Evolutionary conservation across 2,329 filamentous ascomycete species (phyloP).

Genomic region (Purpureocillium lavendulum): DNA sequence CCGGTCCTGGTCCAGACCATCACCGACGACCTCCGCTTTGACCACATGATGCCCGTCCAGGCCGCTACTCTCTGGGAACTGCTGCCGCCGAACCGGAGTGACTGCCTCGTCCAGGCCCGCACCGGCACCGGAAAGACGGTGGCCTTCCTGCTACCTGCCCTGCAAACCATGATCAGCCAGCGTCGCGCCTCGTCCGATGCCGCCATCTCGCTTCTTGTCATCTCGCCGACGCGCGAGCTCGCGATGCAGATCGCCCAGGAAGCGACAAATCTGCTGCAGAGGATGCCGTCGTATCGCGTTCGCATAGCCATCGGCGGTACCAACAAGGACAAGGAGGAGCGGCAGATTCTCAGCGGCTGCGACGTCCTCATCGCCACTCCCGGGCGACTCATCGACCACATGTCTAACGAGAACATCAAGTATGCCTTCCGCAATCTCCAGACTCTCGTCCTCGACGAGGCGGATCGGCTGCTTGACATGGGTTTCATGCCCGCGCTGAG

Average conservation of each 20-base stretch:
- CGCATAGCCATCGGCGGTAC: conserved; percentile 72
- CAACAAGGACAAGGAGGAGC: conserved; percentile 67
- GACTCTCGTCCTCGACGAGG: conserved; percentile 77
- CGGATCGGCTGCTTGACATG: conserved; percentile 72
- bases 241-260: conserved; percentile 65
- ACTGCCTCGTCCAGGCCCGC: conserved; percentile 70
- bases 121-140: conserved; percentile 84
- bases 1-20: conserved; percentile 38
- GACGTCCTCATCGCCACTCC: conserved; percentile 77
- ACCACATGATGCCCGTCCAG: conserved; percentile 48
- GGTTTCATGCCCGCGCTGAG: conserved; percentile 75
- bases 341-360: conserved; percentile 61
- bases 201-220: conserved; percentile 52
- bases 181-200: conserved; percentile 17
- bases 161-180: conserved; percentile 61
- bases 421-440: conserved; percentile 61
- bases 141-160: conserved; percentile 74
- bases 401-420: conserved; percentile 62
- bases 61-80: conserved; percentile 40
- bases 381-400: conserved; percentile 69
- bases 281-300: conserved; percentile 66
- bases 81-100: conserved; percentile 33
- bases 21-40: conserved; percentile 38
- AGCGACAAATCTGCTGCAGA: conserved; percentile 61
- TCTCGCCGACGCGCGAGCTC: conserved; percentile 64